Evolutionary conservation across 2,329 filamentous ascomycete species (phyloP).

Genomic region (Bipolaris zeicola): DNA sequence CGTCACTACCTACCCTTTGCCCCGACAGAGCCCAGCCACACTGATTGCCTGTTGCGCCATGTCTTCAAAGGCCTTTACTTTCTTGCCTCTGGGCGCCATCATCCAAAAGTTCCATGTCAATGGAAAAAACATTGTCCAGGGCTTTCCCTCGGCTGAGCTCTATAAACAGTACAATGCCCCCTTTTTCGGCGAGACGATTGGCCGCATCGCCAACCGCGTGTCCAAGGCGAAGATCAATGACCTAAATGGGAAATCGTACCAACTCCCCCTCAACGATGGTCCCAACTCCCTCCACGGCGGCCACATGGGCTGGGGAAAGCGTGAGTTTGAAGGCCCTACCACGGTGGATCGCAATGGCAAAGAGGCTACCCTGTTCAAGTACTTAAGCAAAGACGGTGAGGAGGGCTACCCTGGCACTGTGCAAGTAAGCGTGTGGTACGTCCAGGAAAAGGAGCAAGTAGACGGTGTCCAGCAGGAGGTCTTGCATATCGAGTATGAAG

Average conservation of each 20-base stretch:
- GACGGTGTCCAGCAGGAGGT: constrained; percentile 70
- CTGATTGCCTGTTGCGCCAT: constrained; percentile 22
- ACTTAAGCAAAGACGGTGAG: constrained; percentile 77
- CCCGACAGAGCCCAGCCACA: constrained; percentile 6
- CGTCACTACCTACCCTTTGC: not conserved
- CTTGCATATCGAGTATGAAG: constrained; percentile 88
- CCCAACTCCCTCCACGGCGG: constrained; percentile 67
- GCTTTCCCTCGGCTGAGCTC: constrained; percentile 75
- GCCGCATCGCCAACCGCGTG: constrained; percentile 81
- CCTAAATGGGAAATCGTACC: constrained; percentile 74
- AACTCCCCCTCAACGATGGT: constrained; percentile 76
- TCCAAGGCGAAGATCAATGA: constrained; percentile 70
- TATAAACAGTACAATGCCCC: constrained; percentile 77
- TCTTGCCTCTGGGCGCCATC: constrained; percentile 77
- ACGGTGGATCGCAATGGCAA: constrained; percentile 58
- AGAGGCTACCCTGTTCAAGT: constrained; percentile 54
- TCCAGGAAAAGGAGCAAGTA: constrained; percentile 68
- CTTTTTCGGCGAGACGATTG: constrained; percentile 93
- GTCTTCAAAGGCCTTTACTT: constrained; percentile 54
- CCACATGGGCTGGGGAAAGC: constrained; percentile 78
- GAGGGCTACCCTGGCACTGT: constrained; percentile 90
- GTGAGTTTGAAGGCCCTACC: constrained; percentile 73
- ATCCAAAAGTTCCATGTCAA: constrained; percentile 81
- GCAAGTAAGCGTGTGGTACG: constrained; percentile 78
- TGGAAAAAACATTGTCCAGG: constrained; percentile 84